phyloP scores from a whole-genome alignment of 1,284 basidiomycete species.

The Termitomyces sp. region DNA sequence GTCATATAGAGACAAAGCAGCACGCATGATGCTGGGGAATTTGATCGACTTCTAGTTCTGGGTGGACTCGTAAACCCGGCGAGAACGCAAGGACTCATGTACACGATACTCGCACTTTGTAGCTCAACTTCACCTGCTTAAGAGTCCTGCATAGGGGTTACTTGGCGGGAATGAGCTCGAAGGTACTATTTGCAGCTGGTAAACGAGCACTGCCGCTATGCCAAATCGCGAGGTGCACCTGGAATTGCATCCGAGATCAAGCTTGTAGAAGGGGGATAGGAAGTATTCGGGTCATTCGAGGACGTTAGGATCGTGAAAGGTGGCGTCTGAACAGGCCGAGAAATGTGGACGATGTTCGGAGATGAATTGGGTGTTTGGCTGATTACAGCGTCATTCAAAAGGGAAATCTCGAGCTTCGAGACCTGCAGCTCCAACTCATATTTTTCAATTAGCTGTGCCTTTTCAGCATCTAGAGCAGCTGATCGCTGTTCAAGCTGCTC shows the following conservation, averaged over 20 bases:
- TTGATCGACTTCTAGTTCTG: not conserved
- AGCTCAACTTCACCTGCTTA: not conserved
- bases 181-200: not conserved
- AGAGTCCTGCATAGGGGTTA: not conserved
- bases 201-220: not conserved
- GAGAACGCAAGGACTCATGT: not conserved
- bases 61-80: not conserved
- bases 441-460: conserved; percentile 6
- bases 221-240: not conserved
- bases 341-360: no score
- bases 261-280: not conserved
- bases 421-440: conserved; percentile 11
- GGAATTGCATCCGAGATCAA: not conserved
- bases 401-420: conserved; percentile 9
- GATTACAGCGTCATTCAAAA: conserved; percentile 5
- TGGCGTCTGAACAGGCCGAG: not conserved
- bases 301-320: not conserved
- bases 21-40: not conserved
- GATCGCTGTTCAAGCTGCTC: conserved; percentile 10
- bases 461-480: conserved; percentile 9
- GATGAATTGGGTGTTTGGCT: not conserved
- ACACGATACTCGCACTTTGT: no score
- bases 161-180: not conserved
- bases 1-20: not conserved
- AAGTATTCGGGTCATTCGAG: not conserved